Conservation (phyloP, 352 stramenopile genomes). For the Phytophthora multivora region DNA sequence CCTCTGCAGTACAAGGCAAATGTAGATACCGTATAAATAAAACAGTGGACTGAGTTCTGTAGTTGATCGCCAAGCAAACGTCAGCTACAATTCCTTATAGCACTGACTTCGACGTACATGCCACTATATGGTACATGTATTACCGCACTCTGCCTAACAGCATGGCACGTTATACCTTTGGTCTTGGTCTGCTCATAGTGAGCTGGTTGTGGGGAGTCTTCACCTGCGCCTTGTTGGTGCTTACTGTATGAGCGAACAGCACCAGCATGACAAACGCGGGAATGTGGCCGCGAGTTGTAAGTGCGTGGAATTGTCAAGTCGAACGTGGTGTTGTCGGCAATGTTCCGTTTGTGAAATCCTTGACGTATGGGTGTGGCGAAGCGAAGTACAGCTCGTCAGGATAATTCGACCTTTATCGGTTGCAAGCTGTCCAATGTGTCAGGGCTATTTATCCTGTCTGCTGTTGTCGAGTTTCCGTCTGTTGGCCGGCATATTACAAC, state of each 20-base stretch:
- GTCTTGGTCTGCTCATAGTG: no score
- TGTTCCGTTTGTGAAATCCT: conserved; percentile 5
- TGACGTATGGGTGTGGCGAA: conserved; percentile 8
- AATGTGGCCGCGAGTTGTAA: no score
- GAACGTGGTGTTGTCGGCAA: neutral
- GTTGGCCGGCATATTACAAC: neutral
- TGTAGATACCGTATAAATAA: conserved; percentile 9
- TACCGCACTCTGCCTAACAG: no score
- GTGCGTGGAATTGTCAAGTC: neutral
- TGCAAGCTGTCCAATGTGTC: conserved; percentile 18
- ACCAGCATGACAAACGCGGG: no score
- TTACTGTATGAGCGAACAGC: no score
- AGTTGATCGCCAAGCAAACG: no score
- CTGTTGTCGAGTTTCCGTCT: conserved; percentile 16
- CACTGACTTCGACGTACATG: no score
- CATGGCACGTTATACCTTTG: no score
- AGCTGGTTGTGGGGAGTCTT: no score
- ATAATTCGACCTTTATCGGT: conserved; percentile 10
- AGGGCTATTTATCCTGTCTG: conserved; percentile 1
- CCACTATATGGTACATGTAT: no score
- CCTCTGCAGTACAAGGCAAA: neutral
- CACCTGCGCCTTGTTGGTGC: no score
- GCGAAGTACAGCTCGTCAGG: neutral
- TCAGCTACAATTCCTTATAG: no score
- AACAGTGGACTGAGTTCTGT: neutral